A percentile compares a stretch with the other conserved stretches of the same genome.
phyloP scores from a whole-genome alignment of 192 early-diverging fungal species.

The Rhizoclosmatium globosum region DNA sequence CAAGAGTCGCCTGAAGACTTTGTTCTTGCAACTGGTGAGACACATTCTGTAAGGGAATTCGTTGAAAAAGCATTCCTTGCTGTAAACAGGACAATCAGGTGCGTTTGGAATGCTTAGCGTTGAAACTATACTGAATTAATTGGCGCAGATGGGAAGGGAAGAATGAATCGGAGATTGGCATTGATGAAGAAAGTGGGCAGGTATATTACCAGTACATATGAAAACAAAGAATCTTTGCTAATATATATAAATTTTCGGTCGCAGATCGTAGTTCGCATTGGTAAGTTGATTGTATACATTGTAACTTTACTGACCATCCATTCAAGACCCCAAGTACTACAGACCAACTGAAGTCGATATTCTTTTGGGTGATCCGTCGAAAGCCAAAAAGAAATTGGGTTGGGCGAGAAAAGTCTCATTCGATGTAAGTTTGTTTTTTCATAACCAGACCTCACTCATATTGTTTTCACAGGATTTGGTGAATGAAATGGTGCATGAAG shows the following conservation, averaged over 20 bases:
- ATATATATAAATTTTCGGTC: conserved; percentile 3
- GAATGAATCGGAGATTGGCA: conserved; percentile 42
- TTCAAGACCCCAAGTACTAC: conserved; percentile 79
- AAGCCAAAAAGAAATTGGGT: conserved; percentile 68
- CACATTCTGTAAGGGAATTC: conserved; percentile 79
- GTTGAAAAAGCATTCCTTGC: conserved; percentile 79
- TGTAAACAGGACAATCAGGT: conserved; percentile 66
- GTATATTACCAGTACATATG: not conserved
- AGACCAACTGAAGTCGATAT: conserved; percentile 83
- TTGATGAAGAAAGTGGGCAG: conserved; percentile 33
- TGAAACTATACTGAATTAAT: conserved; percentile 19
- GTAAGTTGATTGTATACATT: conserved; percentile 61
- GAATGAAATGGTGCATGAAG: conserved; percentile 27
- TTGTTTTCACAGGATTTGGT: conserved; percentile 18
- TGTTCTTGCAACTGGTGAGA: conserved; percentile 82
- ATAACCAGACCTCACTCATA: not conserved
- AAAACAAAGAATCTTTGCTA: not conserved
- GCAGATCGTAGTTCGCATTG: conserved; percentile 68
- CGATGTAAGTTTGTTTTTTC: conserved; percentile 56
- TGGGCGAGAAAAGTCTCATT: conserved; percentile 78
- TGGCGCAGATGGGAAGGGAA: conserved; percentile 44
- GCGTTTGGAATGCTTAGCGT: not conserved
- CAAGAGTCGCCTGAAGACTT: conserved; percentile 77
- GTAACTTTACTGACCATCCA: conserved; percentile 47
- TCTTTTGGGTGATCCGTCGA: conserved; percentile 75